phyloP scores from a whole-genome alignment of 2,329 filamentous ascomycete genomes.

The Epichloe elymi region DNA sequence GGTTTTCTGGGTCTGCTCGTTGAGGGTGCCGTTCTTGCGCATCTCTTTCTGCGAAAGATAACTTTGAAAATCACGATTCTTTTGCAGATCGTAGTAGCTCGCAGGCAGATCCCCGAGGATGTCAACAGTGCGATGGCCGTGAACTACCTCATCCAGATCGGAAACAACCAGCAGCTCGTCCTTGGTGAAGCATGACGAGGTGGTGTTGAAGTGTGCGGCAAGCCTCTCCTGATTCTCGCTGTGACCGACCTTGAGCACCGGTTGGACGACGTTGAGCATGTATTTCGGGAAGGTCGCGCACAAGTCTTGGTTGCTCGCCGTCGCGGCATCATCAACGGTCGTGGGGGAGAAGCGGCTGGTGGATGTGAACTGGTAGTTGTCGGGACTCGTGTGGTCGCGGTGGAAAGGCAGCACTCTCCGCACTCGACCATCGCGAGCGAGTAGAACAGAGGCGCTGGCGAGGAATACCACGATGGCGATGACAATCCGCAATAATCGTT shows the following conservation, averaged over 20 bases:
- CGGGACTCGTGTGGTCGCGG: conserved; percentile 13
- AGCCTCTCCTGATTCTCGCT: conserved; percentile 11
- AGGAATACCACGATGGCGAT: conserved; percentile 12
- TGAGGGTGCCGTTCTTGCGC: conserved; percentile 19
- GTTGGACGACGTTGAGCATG: conserved; percentile 18
- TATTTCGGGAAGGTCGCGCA: conserved; percentile 21
- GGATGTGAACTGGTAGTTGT: conserved; percentile 16
- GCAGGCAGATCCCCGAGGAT: conserved; percentile 19
- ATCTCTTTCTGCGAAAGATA: conserved; percentile 28
- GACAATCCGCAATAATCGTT: conserved; percentile 18
- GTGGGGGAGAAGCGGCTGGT: conserved; percentile 19
- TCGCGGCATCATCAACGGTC: conserved; percentile 11
- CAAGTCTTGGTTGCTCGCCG: conserved; percentile 14
- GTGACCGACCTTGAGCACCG: conserved; percentile 22
- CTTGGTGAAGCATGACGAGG: conserved; percentile 35
- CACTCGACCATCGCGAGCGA: not conserved
- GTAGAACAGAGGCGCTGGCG: conserved; percentile 6
- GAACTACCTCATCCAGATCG: conserved; percentile 32
- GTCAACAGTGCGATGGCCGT: conserved; percentile 30
- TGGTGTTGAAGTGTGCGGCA: conserved; percentile 34
- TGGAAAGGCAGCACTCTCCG: conserved; percentile 7
- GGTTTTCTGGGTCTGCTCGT: conserved; percentile 16
- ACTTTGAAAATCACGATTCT: conserved; percentile 23
- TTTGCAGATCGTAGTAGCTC: conserved; percentile 19
- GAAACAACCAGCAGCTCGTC: conserved; percentile 34